Evolutionary conservation across 2,329 filamentous ascomycete genomes (phyloP), one percentile per base, ranked within the genome.

Genomic region (Xenosphaeropsis pyriputrescens): DNA sequence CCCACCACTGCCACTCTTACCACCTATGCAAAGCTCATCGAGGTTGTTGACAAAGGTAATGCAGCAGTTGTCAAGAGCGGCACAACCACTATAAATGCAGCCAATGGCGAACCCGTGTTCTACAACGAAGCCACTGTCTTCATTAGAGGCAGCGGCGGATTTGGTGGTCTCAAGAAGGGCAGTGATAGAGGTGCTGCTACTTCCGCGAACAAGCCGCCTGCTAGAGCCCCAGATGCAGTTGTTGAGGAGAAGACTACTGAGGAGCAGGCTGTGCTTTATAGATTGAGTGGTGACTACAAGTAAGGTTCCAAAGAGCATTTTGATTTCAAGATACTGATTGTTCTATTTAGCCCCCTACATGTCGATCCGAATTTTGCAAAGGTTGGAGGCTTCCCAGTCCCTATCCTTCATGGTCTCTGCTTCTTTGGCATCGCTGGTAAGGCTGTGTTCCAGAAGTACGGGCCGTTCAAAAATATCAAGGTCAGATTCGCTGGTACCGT

Each of bases 111-210:
- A 57, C 82, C 93, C 42, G 64, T 98, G 46, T 96, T 96, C 65
- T 96, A 96, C 70, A 96, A 95, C 62, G 91, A 98, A 61, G 75
- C 74, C 45, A 89, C 82, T n/a, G 75, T 88, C 47, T 95, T 98
- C 67, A 75, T 98, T 46, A 79, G 89, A 41, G 89, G 89, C 35
- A 81, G 79, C 41, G 91, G 91, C 46, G 86, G 88, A 39, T 96
- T 96, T 52, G 86, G 81, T 39, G 91, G 91, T 7, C 72, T 77
- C 38, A 77, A 75, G 60, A 89, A 88, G 63, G 76, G 79, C 18
- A 54, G 62, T 14, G 81, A 93, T 52, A 74, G 91, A 39, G 88
- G 89, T 42, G 76, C 80, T 13, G 75, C 83, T 33, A 93, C 85
- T 2, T 79, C 82, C 2, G 65, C 77, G 18, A 88, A 96, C 65